phyloP scores from a whole-genome alignment of 768 basidiomycete species.

The Scleroderma citrinum region DNA sequence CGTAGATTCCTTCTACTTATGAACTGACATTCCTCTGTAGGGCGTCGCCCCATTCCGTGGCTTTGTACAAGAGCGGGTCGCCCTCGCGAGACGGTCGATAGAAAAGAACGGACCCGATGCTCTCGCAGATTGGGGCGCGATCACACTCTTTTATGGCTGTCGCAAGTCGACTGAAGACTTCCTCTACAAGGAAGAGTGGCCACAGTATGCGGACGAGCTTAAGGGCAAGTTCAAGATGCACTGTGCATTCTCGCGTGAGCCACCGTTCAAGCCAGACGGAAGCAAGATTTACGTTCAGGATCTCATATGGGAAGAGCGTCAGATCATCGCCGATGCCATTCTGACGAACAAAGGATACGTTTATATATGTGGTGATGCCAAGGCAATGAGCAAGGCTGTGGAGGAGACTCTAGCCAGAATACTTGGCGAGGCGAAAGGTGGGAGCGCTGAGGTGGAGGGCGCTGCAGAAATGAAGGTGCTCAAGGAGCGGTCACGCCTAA shows the following conservation, averaged over 20 bases:
- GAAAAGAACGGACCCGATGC: slow-evolving; percentile 95
- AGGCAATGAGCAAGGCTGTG: slow-evolving; percentile 92
- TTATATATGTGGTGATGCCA: slow-evolving; percentile 96
- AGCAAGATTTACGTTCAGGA: slow-evolving; percentile 99
- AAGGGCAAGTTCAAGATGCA: slow-evolving; percentile 89
- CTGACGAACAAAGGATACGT: slow-evolving; percentile 95
- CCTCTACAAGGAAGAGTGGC: slow-evolving; percentile 95
- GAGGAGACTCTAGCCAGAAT: slow-evolving; percentile 83
- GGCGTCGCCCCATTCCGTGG: slow-evolving; percentile 99
- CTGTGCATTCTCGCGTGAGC: slow-evolving; percentile 85
- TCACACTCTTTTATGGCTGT: slow-evolving; percentile 96
- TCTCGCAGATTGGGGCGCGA: slow-evolving; percentile 91
- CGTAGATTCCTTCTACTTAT: neutral
- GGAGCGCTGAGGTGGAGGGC: slow-evolving; percentile 81
- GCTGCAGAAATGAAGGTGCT: slow-evolving; percentile 87
- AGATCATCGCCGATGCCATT: slow-evolving; percentile 81
- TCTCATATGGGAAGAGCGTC: slow-evolving; percentile 82
- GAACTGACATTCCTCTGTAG: slow-evolving; percentile 34
- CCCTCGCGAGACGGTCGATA: slow-evolving; percentile 87
- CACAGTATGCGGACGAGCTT: slow-evolving; percentile 77
- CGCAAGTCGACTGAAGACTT: slow-evolving; percentile 85
- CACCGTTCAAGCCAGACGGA: slow-evolving; percentile 80
- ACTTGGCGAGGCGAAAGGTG: slow-evolving; percentile 92
- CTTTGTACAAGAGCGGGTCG: slow-evolving; percentile 96
- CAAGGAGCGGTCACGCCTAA: slow-evolving; percentile 86